Conservation (phyloP, 129 eudicot genomes). For the Saposhnikovia divaricata region DNA sequence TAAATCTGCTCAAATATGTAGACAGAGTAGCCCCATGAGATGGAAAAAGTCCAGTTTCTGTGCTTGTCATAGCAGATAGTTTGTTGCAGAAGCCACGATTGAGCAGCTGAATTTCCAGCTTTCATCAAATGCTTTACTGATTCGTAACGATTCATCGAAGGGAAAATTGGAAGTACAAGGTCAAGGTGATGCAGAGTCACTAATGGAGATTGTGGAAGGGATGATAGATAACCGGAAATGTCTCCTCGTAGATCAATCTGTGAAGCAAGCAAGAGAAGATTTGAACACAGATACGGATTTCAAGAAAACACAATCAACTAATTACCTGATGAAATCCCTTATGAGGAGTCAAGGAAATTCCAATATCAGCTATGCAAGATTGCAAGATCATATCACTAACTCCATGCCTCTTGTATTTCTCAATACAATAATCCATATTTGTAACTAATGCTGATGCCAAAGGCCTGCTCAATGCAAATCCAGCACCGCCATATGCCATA, state of each 20-base stretch:
- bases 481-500: slow-evolving; percentile 52
- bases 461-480: slow-evolving; percentile 44
- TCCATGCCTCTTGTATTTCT: slow-evolving; percentile 19
- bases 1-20: slow-evolving; percentile 19
- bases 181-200: slow-evolving; percentile 29
- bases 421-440: slow-evolving; percentile 32
- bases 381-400: slow-evolving; percentile 37
- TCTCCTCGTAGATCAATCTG: slow-evolving; percentile 35
- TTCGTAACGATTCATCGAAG: slow-evolving; percentile 20
- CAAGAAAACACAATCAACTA: neutral
- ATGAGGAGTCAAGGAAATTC: slow-evolving; percentile 38
- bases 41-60: slow-evolving; percentile 23
- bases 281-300: neutral
- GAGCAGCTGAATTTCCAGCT: slow-evolving; percentile 17
- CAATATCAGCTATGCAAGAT: slow-evolving; percentile 48
- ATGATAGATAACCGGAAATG: slow-evolving; percentile 31
- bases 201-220: slow-evolving; percentile 31
- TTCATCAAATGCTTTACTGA: slow-evolving; percentile 27
- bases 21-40: slow-evolving; percentile 32
- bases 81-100: slow-evolving; percentile 28
- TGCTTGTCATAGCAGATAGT: slow-evolving; percentile 22
- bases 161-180: slow-evolving; percentile 20
- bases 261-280: neutral
- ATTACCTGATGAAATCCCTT: slow-evolving; percentile 51
- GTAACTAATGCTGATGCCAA: slow-evolving; percentile 29